These are phyloP conservation scores for Tephrocybe sp. DNA, from an alignment of 768 basidiomycete genomes.

Conservation along the genomic window DNA sequence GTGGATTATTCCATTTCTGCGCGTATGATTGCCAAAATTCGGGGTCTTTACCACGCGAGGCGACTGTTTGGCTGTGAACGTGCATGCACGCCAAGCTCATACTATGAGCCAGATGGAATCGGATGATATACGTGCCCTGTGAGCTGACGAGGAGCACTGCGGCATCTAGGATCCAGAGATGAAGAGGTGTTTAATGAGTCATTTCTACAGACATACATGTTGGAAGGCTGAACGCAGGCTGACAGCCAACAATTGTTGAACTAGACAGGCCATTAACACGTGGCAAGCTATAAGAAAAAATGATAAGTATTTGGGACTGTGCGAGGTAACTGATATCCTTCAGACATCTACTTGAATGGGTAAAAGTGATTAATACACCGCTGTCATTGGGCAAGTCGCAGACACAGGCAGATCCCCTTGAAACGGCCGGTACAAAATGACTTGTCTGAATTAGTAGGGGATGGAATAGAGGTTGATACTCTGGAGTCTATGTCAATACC, in stretches of 20 bases:
- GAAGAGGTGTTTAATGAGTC: not conserved
- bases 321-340: too few species aligned
- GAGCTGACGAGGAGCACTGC: slow-evolving; percentile 70
- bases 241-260: slow-evolving; percentile 65
- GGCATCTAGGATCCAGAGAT: slow-evolving; percentile 56
- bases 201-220: slow-evolving; percentile 77
- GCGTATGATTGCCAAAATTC: slow-evolving; percentile 86
- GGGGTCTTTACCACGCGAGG: slow-evolving; percentile 76
- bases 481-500: too few species aligned
- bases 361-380: too few species aligned
- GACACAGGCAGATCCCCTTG: too few species aligned
- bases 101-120: slow-evolving; percentile 83
- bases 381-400: too few species aligned
- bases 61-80: slow-evolving; percentile 81
- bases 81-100: slow-evolving; percentile 76
- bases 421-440: too few species aligned
- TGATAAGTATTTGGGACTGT: too few species aligned
- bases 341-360: too few species aligned
- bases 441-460: too few species aligned
- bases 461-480: too few species aligned
- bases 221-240: slow-evolving; percentile 63
- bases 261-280: slow-evolving; percentile 60
- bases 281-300: slow-evolving; percentile 49
- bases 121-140: slow-evolving; percentile 74
- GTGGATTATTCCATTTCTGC: slow-evolving; percentile 77